phyloP scores from a whole-genome alignment of 129 eudicot species.

The Tanacetum coccineum region DNA sequence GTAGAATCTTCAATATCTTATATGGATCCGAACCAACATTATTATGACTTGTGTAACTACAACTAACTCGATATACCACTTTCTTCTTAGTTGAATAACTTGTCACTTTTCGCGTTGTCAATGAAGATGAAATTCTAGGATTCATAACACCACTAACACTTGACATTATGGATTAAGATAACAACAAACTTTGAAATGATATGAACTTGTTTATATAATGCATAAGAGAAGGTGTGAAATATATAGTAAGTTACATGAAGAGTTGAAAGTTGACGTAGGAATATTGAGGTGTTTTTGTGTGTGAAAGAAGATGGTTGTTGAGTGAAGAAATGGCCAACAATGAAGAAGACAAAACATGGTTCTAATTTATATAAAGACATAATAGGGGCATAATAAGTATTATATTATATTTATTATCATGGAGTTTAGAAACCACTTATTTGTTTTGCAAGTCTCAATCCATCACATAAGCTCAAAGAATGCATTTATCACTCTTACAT shows the following conservation, averaged over 20 bases:
- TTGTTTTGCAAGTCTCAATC: too few species aligned
- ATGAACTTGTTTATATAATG: background rate
- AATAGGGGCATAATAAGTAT: too few species aligned
- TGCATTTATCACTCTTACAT: too few species aligned
- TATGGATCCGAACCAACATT: constrained; percentile 54
- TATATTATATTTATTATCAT: too few species aligned
- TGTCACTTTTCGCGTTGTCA: constrained; percentile 18
- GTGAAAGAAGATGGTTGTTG: constrained; percentile 23
- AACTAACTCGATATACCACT: constrained; percentile 32
- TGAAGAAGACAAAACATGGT: constrained; percentile 19
- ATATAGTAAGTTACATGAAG: background rate
- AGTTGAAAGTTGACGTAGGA: constrained; percentile 8
- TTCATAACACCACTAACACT: constrained; percentile 23
- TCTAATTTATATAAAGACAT: background rate
- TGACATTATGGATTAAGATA: constrained; percentile 28
- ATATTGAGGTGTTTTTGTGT: constrained; percentile 1
- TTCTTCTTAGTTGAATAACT: too few species aligned
- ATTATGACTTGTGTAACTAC: constrained; percentile 22
- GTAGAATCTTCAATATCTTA: constrained; percentile 50
- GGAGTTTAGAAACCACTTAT: too few species aligned
- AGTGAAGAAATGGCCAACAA: constrained; percentile 26
- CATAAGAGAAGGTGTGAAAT: background rate
- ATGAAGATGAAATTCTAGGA: constrained; percentile 20
- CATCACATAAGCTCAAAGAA: too few species aligned
- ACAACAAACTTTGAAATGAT: too few species aligned